A percentile compares a stretch with the other conserved stretches of the same genome.
phyloP scores from a whole-genome alignment of 1,284 basidiomycete genomes.

The Binderoboletus segoi region DNA sequence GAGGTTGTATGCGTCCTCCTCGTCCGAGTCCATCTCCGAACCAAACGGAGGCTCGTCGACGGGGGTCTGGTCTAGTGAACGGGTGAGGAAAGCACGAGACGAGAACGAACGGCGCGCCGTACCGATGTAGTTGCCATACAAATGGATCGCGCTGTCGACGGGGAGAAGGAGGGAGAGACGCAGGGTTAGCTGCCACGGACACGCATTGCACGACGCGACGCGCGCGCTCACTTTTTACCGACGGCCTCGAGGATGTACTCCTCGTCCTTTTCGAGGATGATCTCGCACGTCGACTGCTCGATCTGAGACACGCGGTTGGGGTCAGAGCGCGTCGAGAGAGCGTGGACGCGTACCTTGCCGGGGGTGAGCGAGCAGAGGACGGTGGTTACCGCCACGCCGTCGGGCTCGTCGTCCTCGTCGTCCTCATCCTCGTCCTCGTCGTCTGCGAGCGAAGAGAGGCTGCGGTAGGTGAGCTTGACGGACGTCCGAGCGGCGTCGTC shows the following conservation, averaged over 20 bases:
- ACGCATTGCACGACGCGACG: neutral
- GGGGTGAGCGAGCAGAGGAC: conserved; percentile 71
- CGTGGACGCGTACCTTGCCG: conserved; percentile 58
- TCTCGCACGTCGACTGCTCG: conserved; percentile 78
- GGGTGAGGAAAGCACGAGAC: neutral
- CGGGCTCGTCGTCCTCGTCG: conserved; percentile 54
- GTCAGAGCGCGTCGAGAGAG: neutral
- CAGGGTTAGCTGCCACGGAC: neutral
- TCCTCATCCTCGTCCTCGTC: conserved; percentile 52
- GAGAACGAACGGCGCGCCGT: conserved; percentile 6
- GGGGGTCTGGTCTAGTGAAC: conserved; percentile 47
- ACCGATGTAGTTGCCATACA: conserved; percentile 92
- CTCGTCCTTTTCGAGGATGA: conserved; percentile 77
- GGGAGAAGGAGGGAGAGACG: no score
- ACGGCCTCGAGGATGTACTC: conserved; percentile 72
- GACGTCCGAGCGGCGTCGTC: conserved; percentile 72
- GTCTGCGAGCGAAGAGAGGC: conserved; percentile 43
- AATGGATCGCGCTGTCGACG: conserved; percentile 69
- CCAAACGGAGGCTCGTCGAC: conserved; percentile 51
- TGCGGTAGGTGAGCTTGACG: conserved; percentile 75
- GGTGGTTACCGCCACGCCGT: conserved; percentile 43
- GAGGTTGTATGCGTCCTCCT: conserved; percentile 64
- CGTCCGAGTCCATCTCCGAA: conserved; percentile 45
- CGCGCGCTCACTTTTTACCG: conserved; percentile 75
- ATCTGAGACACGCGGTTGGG: conserved; percentile 50